Conservation (phyloP, 768 basidiomycete genomes). For the Lactifluus hygrophoroides region DNA sequence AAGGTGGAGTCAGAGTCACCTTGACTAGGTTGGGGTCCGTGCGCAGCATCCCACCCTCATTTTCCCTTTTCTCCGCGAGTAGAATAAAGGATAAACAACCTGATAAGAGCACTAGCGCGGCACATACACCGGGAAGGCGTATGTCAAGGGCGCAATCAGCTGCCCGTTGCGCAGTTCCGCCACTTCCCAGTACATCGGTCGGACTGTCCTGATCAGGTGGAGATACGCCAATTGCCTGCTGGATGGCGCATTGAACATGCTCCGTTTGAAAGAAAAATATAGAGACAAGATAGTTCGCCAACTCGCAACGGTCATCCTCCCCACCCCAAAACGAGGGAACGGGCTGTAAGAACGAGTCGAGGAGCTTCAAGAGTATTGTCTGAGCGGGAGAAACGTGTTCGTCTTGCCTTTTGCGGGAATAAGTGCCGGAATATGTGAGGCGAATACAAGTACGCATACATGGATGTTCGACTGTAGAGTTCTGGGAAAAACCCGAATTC, state of each 20-base stretch:
- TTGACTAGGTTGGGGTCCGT: conserved; percentile 2
- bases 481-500: conserved; percentile 17
- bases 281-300: conserved; percentile 8
- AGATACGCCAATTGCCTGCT: not conserved
- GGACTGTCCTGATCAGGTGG: not conserved
- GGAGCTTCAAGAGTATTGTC: conserved; percentile 76
- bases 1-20: conserved; percentile 1
- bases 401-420: conserved; percentile 36
- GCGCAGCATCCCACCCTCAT: not conserved
- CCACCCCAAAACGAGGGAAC: conserved; percentile 11
- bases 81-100: conserved; percentile 14
- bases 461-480: conserved; percentile 12
- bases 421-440: not conserved
- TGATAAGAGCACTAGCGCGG: conserved; percentile 14
- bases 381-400: conserved; percentile 81
- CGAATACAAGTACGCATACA: conserved; percentile 7
- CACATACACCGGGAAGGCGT: conserved; percentile 17
- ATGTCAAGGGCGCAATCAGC: conserved; percentile 1
- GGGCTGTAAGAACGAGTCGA: conserved; percentile 76
- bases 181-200: not conserved
- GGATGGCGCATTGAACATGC: conserved; percentile 8
- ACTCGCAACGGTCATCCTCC: not conserved
- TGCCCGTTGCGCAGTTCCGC: not conserved
- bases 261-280: conserved; percentile 3
- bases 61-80: conserved; percentile 10